Evolutionary conservation across 345 rosid species (phyloP).

Genomic region (Citrus sinensis): DVS_A1.0 CM039164.1:1709001-1709500

Average conservation of each 20-base stretch:
- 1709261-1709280: constrained; percentile 80
- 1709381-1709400: not conserved
- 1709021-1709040: not conserved
- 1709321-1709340: constrained; percentile 95
- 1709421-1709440: not conserved
- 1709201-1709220: constrained; percentile 96
- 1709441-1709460: constrained; percentile 79
- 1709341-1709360: constrained; percentile 87
- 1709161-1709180: constrained; percentile 55
- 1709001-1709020: not conserved
- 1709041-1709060: not conserved
- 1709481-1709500: constrained; percentile 59
- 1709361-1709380: constrained; percentile 25
- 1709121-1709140: constrained; percentile 58
- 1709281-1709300: constrained; percentile 84
- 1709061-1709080: too few species aligned
- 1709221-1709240: constrained; percentile 98
- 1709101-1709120: constrained; percentile 48
- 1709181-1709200: constrained; percentile 88
- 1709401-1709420: not conserved
- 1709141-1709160: constrained; percentile 77
- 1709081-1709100: too few species aligned
- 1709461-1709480: constrained; percentile 65
- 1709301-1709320: constrained; percentile 95
- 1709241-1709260: constrained; percentile 93